These are phyloP conservation scores for Dovyalis caffra DNA, from an alignment of 345 rosid genomes.

Conservation along the genomic window DNA sequence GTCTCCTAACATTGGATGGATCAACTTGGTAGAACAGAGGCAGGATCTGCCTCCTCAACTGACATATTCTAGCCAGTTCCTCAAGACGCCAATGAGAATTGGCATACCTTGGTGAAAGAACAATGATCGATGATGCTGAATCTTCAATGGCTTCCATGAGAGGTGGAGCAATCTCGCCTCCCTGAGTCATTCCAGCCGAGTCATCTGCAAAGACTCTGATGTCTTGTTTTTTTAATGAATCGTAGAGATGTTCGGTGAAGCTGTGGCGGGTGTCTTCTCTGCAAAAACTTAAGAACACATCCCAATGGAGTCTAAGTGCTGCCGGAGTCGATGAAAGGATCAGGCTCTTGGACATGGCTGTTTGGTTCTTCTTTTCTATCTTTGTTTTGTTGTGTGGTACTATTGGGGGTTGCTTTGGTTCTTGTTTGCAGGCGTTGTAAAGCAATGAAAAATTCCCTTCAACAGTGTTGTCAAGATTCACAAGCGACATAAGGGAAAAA, in stretches of 20 bases:
- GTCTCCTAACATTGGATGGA: slow-evolving; percentile 49
- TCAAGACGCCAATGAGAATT: slow-evolving; percentile 49
- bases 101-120: slow-evolving; percentile 42
- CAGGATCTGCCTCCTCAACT: slow-evolving; percentile 33
- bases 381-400: too few species aligned
- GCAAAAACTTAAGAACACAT: slow-evolving; percentile 57
- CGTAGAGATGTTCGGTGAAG: slow-evolving; percentile 32
- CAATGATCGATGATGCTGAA: slow-evolving; percentile 42
- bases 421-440: too few species aligned
- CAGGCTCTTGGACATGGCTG: too few species aligned
- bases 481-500: too few species aligned
- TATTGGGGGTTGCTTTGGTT: background rate
- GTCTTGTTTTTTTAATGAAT: slow-evolving; percentile 16
- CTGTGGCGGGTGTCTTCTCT: slow-evolving; percentile 48
- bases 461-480: too few species aligned
- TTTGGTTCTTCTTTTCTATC: too few species aligned
- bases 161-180: slow-evolving; percentile 38
- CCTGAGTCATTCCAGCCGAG: slow-evolving; percentile 39
- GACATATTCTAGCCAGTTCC: slow-evolving; percentile 42
- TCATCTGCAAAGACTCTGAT: slow-evolving; percentile 43
- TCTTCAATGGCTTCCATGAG: slow-evolving; percentile 45
- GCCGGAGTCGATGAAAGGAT: slow-evolving; percentile 12
- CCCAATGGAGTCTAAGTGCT: slow-evolving; percentile 40
- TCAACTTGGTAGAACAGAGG: slow-evolving; percentile 49
- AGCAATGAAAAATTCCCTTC: too few species aligned